Evolutionary conservation across 176 grass and related monocot genomes (phyloP).

Genomic region (Eleusine indica): DNA sequence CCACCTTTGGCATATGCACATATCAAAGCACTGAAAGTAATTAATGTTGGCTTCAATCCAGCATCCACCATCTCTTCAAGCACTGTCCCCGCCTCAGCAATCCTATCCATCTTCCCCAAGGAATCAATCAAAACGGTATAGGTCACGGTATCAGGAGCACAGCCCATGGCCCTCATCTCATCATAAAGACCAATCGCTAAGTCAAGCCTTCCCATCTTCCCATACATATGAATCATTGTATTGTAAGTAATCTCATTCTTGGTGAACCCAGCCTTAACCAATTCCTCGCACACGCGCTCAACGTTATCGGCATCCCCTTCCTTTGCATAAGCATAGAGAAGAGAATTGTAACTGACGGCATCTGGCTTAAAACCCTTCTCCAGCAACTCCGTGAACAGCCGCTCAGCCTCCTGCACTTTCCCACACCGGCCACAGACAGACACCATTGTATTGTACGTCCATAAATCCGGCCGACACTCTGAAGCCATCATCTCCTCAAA

Average conservation of each 20-base stretch:
- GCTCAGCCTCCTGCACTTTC: conserved; percentile 55
- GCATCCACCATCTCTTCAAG: conserved; percentile 75
- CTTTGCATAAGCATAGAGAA: conserved; percentile 80
- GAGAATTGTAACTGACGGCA: conserved; percentile 83
- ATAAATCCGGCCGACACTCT: conserved; percentile 75
- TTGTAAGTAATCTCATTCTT: conserved; percentile 94
- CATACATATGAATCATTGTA: conserved; percentile 94
- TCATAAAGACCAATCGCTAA: conserved; percentile 72
- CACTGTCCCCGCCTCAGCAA: conserved; percentile 78
- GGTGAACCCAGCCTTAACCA: conserved; percentile 79
- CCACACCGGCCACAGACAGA: conserved; percentile 70
- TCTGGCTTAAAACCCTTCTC: conserved; percentile 79
- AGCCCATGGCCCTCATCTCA: conserved; percentile 78
- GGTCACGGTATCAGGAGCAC: conserved; percentile 81
- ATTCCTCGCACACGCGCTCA: conserved; percentile 70
- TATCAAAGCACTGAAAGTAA: conserved; percentile 84
- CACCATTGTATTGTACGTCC: conserved; percentile 93
- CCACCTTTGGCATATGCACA: conserved; percentile 88
- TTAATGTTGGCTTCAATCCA: conserved; percentile 75
- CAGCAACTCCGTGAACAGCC: conserved; percentile 68
- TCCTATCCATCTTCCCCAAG: conserved; percentile 78
- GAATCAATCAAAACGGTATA: conserved; percentile 90
- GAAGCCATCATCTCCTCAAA: conserved; percentile 79
- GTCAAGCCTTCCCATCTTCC: conserved; percentile 74
- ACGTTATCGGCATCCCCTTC: conserved; percentile 65